These are phyloP conservation scores for Ceratocystis harringtonii DNA, from an alignment of 2,329 filamentous ascomycete genomes.

Conservation along the genomic window DNA sequence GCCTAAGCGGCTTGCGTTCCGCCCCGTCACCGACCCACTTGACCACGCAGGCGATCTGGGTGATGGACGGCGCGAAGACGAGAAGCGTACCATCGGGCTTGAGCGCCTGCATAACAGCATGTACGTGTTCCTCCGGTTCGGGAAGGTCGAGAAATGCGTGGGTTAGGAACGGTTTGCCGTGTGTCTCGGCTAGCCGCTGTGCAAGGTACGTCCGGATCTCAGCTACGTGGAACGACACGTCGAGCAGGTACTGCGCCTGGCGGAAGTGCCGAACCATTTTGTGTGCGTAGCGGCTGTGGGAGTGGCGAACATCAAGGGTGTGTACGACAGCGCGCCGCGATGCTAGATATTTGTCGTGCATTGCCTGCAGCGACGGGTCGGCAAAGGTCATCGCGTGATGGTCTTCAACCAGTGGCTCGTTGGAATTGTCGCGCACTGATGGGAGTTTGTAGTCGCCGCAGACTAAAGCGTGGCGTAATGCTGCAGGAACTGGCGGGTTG, in stretches of 20 bases:
- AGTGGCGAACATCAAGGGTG: constrained; percentile 50
- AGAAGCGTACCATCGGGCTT: constrained; percentile 49
- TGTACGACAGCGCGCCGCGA: constrained; percentile 55
- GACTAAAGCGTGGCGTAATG: constrained; percentile 24
- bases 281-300: constrained; percentile 49
- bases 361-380: constrained; percentile 19
- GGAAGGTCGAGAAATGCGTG: constrained; percentile 64
- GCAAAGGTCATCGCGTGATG: constrained; percentile 20
- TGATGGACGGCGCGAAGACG: constrained; percentile 63
- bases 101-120: constrained; percentile 40
- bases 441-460: constrained; percentile 7
- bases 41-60: constrained; percentile 56
- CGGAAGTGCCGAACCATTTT: constrained; percentile 52
- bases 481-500: constrained; percentile 39
- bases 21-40: constrained; percentile 24
- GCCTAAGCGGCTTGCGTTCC: constrained; percentile 24
- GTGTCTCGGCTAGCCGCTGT: constrained; percentile 9
- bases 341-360: constrained; percentile 32
- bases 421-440: constrained; percentile 9
- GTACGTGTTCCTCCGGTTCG: constrained; percentile 35
- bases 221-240: constrained; percentile 61
- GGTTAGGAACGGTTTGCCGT: constrained; percentile 46
- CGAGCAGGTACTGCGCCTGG: constrained; percentile 50
- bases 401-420: constrained; percentile 16
- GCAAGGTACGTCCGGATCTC: constrained; percentile 49